Conservation (phyloP, 768 basidiomycete genomes). For the Mycena crocata region DNA sequence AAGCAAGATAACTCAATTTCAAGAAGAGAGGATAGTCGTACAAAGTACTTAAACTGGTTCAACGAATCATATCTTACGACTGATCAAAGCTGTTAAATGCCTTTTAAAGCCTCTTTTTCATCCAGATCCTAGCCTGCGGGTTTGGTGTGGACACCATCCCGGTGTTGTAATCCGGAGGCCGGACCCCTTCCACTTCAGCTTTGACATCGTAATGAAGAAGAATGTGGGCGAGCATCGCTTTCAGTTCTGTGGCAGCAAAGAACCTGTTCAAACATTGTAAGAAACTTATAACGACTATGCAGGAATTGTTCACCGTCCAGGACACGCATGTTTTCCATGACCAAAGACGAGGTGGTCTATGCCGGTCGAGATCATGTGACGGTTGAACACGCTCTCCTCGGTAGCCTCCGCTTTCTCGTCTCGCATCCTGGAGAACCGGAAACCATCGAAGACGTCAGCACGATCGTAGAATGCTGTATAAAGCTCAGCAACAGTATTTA, state of each 20-base stretch:
- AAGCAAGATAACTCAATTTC: too few species aligned
- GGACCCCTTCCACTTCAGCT: conserved; percentile 45
- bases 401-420: neutral
- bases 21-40: too few species aligned
- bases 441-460: conserved; percentile 25
- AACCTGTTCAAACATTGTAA: conserved; percentile 38
- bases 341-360: conserved; percentile 10
- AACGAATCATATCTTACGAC: too few species aligned
- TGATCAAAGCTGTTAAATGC: too few species aligned
- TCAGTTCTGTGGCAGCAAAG: conserved; percentile 44
- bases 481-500: neutral
- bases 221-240: conserved; percentile 22
- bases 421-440: conserved; percentile 23
- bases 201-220: conserved; percentile 43
- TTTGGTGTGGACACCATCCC: too few species aligned
- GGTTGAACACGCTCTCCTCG: neutral
- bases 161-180: conserved; percentile 48
- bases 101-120: too few species aligned
- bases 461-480: neutral
- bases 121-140: too few species aligned
- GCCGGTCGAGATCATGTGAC: neutral
- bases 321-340: conserved; percentile 11
- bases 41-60: too few species aligned
- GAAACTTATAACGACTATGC: neutral
- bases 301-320: neutral